phyloP scores from a whole-genome alignment of 2,329 filamentous ascomycete species.

The Mycosphaerella sp. region DNA sequence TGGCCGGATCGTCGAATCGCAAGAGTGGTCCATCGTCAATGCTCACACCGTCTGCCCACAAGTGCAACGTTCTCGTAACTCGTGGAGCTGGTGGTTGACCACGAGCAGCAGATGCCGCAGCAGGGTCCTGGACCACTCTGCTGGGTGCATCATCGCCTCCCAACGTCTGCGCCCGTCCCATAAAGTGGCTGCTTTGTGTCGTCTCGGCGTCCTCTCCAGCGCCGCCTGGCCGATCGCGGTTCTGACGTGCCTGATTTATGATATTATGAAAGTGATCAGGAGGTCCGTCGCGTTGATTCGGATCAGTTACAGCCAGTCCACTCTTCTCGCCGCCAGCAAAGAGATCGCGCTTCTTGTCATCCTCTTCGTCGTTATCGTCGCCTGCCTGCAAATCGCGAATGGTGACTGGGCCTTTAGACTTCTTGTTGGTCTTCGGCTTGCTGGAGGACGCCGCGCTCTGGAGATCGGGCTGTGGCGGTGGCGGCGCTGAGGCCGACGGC shows the following conservation, averaged over 20 bases:
- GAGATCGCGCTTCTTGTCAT: conserved; percentile 60
- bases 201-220: conserved; percentile 42
- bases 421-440: conserved; percentile 22
- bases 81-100: conserved; percentile 39
- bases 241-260: conserved; percentile 46
- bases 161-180: conserved; percentile 66
- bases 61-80: conserved; percentile 64
- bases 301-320: conserved; percentile 61
- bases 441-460: conserved; percentile 16
- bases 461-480: conserved; percentile 12
- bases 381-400: conserved; percentile 44
- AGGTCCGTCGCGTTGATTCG: conserved; percentile 41
- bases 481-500: conserved; percentile 10
- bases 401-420: conserved; percentile 38
- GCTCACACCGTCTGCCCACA: conserved; percentile 81
- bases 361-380: conserved; percentile 56
- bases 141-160: conserved; percentile 72
- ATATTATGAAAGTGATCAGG: conserved; percentile 48
- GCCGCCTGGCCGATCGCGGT: conserved; percentile 51
- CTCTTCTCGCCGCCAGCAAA: conserved; percentile 86
- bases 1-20: conserved; percentile 72
- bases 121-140: conserved; percentile 59
- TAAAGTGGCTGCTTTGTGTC: conserved; percentile 47
- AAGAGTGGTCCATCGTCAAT: conserved; percentile 74
- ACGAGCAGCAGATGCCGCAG: conserved; percentile 32